Conservation (phyloP, 768 basidiomycete genomes). For the Mycena filopes region DNA sequence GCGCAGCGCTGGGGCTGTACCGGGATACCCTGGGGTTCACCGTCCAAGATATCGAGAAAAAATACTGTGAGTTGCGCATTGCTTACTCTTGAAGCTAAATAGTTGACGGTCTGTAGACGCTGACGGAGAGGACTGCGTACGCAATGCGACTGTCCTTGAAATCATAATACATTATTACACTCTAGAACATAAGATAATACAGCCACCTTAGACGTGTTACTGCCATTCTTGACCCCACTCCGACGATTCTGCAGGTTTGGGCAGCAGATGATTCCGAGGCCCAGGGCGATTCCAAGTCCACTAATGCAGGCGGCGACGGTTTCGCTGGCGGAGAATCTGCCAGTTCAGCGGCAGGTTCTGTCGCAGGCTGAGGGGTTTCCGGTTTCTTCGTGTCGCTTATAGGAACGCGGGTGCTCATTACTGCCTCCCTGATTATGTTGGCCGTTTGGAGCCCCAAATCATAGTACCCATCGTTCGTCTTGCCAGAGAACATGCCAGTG, state of each 20-base stretch:
- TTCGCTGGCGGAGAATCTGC: too few species aligned
- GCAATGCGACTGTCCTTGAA: constrained; percentile 83
- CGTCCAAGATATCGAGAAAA: constrained; percentile 88
- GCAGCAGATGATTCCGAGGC: too few species aligned
- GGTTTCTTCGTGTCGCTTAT: background rate
- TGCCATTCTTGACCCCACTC: constrained; percentile 29
- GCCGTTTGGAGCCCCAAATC: constrained; percentile 79
- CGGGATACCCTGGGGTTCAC: constrained; percentile 92
- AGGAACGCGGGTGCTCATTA: constrained; percentile 46
- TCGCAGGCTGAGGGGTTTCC: too few species aligned
- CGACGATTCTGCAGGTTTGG: background rate
- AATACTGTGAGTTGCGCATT: constrained; percentile 77
- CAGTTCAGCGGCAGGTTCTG: too few species aligned
- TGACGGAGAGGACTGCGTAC: constrained; percentile 94
- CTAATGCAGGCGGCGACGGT: too few species aligned
- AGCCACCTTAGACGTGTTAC: background rate
- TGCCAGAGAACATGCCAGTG: constrained; percentile 86
- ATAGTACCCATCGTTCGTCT: constrained; percentile 91
- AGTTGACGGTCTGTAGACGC: constrained; percentile 67
- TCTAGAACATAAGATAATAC: constrained; percentile 28
- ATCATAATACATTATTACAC: constrained; percentile 24
- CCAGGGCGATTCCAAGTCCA: too few species aligned
- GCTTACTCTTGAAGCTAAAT: background rate
- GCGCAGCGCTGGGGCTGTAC: constrained; percentile 90
- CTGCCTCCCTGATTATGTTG: constrained; percentile 67